Evolutionary conservation across 2,329 filamentous ascomycete species (phyloP).

Genomic region (Ceratocystis huliohia): DNA sequence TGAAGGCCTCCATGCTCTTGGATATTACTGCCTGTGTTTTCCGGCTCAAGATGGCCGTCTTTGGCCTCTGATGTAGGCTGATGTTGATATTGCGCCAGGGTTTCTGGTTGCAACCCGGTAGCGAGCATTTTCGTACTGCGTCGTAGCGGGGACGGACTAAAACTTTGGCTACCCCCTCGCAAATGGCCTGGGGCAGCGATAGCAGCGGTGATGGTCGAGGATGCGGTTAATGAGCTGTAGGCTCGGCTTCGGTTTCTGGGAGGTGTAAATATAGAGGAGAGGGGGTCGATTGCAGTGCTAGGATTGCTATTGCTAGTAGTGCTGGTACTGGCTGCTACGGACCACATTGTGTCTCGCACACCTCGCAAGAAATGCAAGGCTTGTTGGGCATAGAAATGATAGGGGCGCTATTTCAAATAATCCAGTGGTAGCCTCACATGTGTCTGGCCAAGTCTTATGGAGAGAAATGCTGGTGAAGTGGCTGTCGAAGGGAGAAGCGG

Average conservation of each 20-base stretch:
- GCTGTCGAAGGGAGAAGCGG: background rate
- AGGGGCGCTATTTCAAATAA: background rate
- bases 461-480: background rate
- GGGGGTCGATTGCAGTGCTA: constrained; percentile 6
- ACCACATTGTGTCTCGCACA: constrained; percentile 15
- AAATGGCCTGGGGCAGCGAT: constrained; percentile 11
- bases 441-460: background rate
- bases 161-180: constrained; percentile 16
- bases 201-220: constrained; percentile 10
- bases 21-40: background rate
- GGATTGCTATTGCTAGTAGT: constrained; percentile 12
- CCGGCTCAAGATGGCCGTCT: background rate
- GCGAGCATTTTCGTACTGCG: constrained; percentile 13
- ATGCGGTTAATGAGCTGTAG: constrained; percentile 14
- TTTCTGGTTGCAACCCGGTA: background rate
- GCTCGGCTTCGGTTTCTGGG: constrained; percentile 13
- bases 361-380: background rate
- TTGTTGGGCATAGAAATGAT: background rate
- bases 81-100: background rate
- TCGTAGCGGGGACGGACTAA: constrained; percentile 17
- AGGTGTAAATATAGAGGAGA: constrained; percentile 17
- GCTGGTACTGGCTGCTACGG: constrained; percentile 3
- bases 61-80: background rate
- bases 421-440: background rate
- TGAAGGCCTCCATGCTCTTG: background rate